These are phyloP conservation scores for Neurospora sp. DNA, from an alignment of 495 filamentous ascomycete genomes.

Conservation along the genomic window DNA sequence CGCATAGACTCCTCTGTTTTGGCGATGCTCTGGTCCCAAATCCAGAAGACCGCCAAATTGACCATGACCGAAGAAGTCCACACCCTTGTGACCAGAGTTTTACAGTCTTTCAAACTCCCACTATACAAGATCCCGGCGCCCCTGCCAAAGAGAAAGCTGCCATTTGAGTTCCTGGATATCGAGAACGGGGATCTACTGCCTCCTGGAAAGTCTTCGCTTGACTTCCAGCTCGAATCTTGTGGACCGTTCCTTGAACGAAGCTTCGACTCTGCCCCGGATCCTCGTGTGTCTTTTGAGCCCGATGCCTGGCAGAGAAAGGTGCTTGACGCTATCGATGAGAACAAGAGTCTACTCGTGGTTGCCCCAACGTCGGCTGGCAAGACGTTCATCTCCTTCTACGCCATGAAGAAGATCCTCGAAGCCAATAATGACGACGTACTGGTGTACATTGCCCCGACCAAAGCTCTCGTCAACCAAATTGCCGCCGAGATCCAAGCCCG, in stretches of 20 bases:
- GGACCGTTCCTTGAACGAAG: slow-evolving; percentile 66
- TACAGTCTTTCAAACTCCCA: slow-evolving; percentile 1
- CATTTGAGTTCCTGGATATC: slow-evolving; percentile 5
- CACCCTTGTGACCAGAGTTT: slow-evolving; percentile 1
- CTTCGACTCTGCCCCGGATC: slow-evolving; percentile 56
- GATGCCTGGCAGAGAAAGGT: slow-evolving; percentile 70
- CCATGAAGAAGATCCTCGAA: slow-evolving; percentile 65
- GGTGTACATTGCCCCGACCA: slow-evolving; percentile 74
- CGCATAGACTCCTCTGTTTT: not conserved
- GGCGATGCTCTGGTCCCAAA: slow-evolving; percentile 10
- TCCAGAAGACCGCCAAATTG: not conserved
- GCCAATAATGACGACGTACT: slow-evolving; percentile 56
- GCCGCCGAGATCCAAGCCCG: slow-evolving; percentile 57
- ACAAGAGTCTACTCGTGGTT: slow-evolving; percentile 61
- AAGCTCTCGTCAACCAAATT: slow-evolving; percentile 76
- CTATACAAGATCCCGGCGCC: not conserved
- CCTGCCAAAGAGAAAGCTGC: not conserved
- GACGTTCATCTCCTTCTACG: slow-evolving; percentile 59
- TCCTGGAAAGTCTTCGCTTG: slow-evolving; percentile 10
- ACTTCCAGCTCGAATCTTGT: slow-evolving; percentile 58
- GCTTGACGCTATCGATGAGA: slow-evolving; percentile 59
- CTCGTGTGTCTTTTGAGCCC: slow-evolving; percentile 57
- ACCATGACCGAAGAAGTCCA: slow-evolving; percentile 4
- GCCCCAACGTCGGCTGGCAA: slow-evolving; percentile 65
- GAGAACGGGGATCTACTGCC: not conserved